These are phyloP conservation scores for Penicillium sp. DNA, from an alignment of 2,329 filamentous ascomycete species.

Conservation along the genomic window DNA sequence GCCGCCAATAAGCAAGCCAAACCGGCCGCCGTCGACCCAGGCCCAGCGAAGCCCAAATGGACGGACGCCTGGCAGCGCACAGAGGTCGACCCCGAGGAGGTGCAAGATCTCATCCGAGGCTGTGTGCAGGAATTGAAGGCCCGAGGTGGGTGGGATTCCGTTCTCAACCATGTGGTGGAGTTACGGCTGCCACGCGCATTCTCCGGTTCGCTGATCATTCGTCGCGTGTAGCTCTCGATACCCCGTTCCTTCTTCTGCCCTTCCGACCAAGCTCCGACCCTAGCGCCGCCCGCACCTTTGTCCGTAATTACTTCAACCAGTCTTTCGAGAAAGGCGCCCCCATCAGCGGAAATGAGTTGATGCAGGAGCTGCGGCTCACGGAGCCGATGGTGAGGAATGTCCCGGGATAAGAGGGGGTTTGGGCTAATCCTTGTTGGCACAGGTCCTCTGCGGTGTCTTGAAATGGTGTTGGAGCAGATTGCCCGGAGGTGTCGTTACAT, in stretches of 20 bases:
- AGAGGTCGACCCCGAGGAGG: conserved; percentile 80
- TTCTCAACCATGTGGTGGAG: conserved; percentile 20
- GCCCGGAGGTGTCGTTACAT: conserved; percentile 84
- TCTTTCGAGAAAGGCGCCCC: conserved; percentile 55
- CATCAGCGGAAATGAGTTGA: conserved; percentile 63
- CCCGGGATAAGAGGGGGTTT: background rate
- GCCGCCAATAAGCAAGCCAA: conserved; percentile 57
- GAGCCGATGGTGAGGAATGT: conserved; percentile 74
- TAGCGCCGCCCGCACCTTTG: conserved; percentile 83
- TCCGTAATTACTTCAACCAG: conserved; percentile 85
- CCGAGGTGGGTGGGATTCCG: conserved; percentile 62
- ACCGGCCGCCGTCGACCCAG: conserved; percentile 48
- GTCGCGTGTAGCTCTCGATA: conserved; percentile 65
- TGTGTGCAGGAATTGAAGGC: conserved; percentile 91
- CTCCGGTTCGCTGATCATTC: conserved; percentile 32
- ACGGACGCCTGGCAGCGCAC: conserved; percentile 82
- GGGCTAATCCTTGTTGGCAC: background rate
- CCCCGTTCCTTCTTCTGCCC: conserved; percentile 86
- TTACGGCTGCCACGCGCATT: conserved; percentile 23
- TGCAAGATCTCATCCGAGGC: conserved; percentile 76
- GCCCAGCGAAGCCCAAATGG: conserved; percentile 70
- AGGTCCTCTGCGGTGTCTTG: conserved; percentile 88
- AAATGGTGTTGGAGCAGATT: conserved; percentile 99
- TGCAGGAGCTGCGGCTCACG: conserved; percentile 83
- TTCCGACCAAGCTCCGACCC: conserved; percentile 92